Percentiles rank a stretch among this genome's conserved stretches.
Conservation (phyloP, 257 asterid genomes). For the Solanum chiquidenum region DNA sequence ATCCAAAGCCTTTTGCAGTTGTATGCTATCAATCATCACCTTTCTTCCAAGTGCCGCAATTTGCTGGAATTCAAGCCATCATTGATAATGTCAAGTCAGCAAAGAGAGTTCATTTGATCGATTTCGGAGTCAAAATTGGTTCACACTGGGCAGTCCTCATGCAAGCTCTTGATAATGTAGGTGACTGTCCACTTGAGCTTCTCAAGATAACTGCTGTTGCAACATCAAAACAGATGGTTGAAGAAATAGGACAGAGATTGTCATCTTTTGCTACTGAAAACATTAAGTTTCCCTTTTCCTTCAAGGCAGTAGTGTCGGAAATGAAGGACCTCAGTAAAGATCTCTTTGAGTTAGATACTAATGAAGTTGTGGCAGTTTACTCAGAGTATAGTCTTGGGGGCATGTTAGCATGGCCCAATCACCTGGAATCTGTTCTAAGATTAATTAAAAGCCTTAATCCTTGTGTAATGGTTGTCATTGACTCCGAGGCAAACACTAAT, state of each 20-base stretch:
- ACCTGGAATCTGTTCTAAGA: slow-evolving; percentile 10
- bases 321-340: slow-evolving; percentile 17
- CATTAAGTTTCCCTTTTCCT: slow-evolving; percentile 13
- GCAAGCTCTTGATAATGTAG: slow-evolving; percentile 20
- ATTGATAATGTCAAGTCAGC: slow-evolving; percentile 25
- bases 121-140: slow-evolving; percentile 19
- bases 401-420: slow-evolving; percentile 12
- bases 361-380: slow-evolving; percentile 25
- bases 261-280: slow-evolving; percentile 17
- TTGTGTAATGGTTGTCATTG: slow-evolving; percentile 16
- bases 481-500: slow-evolving; percentile 17
- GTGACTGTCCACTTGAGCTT: slow-evolving; percentile 8
- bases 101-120: slow-evolving; percentile 27
- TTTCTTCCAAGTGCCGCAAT: slow-evolving; percentile 15
- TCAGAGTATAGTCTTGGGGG: slow-evolving; percentile 4
- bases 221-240: slow-evolving; percentile 8
- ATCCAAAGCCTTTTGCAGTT: neutral
- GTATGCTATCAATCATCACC: slow-evolving; percentile 6
- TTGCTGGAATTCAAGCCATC: slow-evolving; percentile 27
- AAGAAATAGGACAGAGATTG: slow-evolving; percentile 20
- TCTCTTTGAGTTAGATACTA: slow-evolving; percentile 13
- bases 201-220: slow-evolving; percentile 40
- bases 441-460: slow-evolving; percentile 20
- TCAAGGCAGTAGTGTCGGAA: slow-evolving; percentile 10
- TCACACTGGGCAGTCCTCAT: slow-evolving; percentile 30